Evolutionary conservation across 148 eudicot genomes (phyloP).

Genomic region (Rhododendron kiyosumense): DNA sequence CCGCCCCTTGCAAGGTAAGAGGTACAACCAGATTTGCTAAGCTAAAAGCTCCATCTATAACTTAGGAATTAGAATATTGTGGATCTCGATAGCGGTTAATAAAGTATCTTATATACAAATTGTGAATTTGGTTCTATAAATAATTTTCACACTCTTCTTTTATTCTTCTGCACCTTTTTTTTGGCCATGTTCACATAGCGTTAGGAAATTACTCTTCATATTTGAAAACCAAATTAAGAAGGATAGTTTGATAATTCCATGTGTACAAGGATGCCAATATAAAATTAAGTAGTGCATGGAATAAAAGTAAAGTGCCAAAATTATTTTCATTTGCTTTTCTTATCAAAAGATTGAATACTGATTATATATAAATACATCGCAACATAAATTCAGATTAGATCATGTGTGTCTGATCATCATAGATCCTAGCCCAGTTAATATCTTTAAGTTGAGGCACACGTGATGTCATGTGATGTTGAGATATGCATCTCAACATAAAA

Average conservation of each 20-base stretch:
- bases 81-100: neutral
- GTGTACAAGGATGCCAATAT: too few relatives aligned
- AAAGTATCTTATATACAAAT: neutral
- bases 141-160: too few relatives aligned
- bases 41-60: too few relatives aligned
- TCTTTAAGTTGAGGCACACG: neutral
- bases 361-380: neutral
- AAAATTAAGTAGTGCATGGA: too few relatives aligned
- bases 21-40: too few relatives aligned
- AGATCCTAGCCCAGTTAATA: neutral
- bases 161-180: too few relatives aligned
- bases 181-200: too few relatives aligned
- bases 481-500: too few relatives aligned
- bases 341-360: neutral
- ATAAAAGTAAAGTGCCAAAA: neutral
- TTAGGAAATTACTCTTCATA: too few relatives aligned
- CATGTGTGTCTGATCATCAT: neutral
- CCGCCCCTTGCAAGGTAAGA: too few relatives aligned
- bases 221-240: too few relatives aligned
- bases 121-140: neutral
- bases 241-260: too few relatives aligned
- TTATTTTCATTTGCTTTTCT: neutral
- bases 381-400: neutral
- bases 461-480: neutral
- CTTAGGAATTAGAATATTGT: neutral